These are phyloP conservation scores for Hibiscus tridactylites DNA, from an alignment of 345 rosid genomes.

Conservation along the genomic window DNA sequence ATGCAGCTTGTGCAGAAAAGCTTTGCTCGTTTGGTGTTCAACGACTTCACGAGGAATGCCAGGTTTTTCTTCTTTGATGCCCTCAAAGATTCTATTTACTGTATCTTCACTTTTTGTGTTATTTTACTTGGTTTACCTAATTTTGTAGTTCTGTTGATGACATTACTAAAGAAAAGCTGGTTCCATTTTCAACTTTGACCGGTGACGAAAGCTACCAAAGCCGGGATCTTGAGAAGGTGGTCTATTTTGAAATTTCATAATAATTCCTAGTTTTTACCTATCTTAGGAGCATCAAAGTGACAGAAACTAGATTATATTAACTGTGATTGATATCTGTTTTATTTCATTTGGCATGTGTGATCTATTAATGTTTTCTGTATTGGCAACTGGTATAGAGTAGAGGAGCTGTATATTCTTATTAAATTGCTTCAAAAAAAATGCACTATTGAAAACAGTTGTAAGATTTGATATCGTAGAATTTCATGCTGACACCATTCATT, in stretches of 20 bases:
- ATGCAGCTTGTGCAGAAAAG: constrained; percentile 99
- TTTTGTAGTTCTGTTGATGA: constrained; percentile 69
- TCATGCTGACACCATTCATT: constrained; percentile 16
- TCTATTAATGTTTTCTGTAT: background rate
- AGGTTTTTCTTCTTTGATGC: constrained; percentile 36
- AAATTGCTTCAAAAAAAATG: background rate
- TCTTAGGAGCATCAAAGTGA: background rate
- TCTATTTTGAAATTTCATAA: constrained; percentile 7
- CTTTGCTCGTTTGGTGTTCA: constrained; percentile 80
- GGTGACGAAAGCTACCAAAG: constrained; percentile 87
- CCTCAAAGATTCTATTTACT: background rate
- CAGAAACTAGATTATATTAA: background rate
- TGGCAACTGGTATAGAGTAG: background rate
- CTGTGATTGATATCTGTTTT: background rate
- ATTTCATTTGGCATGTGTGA: background rate
- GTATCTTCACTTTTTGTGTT: background rate
- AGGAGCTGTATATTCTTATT: background rate
- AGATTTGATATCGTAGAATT: background rate
- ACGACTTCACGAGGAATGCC: constrained; percentile 75
- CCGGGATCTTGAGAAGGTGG: constrained; percentile 99
- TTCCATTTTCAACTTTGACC: constrained; percentile 64
- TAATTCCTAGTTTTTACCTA: background rate
- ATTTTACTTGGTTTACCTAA: background rate
- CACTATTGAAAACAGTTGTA: background rate
- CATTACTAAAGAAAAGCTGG: constrained; percentile 70